Base-by-base conservation (phyloP, 805 yeast genomes). In the Komagataella mondaviorum region DNA sequence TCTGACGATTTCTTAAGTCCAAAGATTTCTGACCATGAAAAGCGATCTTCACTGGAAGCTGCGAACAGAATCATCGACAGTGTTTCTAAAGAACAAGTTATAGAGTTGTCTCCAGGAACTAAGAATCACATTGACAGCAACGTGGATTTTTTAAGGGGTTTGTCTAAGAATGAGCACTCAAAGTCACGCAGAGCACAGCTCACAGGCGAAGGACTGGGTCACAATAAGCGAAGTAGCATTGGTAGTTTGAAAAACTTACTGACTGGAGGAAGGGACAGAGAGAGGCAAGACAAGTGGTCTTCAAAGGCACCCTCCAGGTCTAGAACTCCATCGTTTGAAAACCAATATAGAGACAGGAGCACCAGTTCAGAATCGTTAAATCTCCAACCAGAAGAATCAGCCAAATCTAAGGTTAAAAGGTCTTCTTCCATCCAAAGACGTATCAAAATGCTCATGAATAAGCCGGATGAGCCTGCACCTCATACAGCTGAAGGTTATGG, bases 401-500 rank as follows among this genome's bases (percentile, higher is more conserved):
- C 44, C 16, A 23, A 17, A 23, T 30, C 23, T 18, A 24, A 10
- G 18, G 23, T 6, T n/a, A 62, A 58, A 47, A 56, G 66, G 51
- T 54, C 68, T 14, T 63, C 61, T 24, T 69, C 76, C 0, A 80
- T 82, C 47, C 83, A 80, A 57, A 66, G 75, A 52, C 70, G 85
- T 56, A 78, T 81, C 62, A 75, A 73, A 48, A 71, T 71, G 56
- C 66, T 78, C 45, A 62, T 80, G 51, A 70, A 64, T 53, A 64
- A 62, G 54, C 63, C 64, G 50, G 67, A 75, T 4, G 75, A 77
- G 10, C 76, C 76, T 2, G 67, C 76, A 0, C 61, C 67, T 16
- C 82, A 77, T 57, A 81, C 91, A 0, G 96, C 96, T 0, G 64
- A 72, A 4, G 96, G 96, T 0, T 88, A 89, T 63, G 96, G 96